phyloP scores from a whole-genome alignment of 768 basidiomycete species.

The Tulasnella sp. region DNA sequence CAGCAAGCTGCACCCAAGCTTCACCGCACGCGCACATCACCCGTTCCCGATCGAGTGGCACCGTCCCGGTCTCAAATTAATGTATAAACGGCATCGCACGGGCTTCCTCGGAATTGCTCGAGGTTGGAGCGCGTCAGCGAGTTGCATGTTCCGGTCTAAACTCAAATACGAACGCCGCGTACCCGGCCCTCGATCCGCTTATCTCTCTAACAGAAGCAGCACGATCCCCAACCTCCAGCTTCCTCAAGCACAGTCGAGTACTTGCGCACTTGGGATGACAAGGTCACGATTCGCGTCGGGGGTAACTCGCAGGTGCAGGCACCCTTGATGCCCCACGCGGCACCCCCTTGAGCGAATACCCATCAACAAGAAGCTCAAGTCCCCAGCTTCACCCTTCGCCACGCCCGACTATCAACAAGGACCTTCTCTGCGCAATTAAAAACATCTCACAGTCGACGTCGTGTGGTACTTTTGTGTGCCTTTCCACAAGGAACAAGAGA shows the following conservation, averaged over 20 bases:
- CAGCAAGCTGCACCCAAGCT: no score
- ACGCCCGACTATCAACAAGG: constrained; percentile 40
- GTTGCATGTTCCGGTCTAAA: constrained; percentile 34
- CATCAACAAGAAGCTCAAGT: neutral
- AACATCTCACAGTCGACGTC: constrained; percentile 35
- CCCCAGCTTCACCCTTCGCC: constrained; percentile 44
- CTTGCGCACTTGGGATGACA: constrained; percentile 57
- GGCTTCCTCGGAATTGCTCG: no score
- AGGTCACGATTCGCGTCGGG: constrained; percentile 62
- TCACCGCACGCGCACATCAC: no score
- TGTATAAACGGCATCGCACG: no score
- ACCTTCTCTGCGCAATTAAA: constrained; percentile 41
- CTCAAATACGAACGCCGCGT: constrained; percentile 26
- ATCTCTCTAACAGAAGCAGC: neutral
- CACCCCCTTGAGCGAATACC: constrained; percentile 41
- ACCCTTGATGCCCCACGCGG: constrained; percentile 44
- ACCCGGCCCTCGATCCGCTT: constrained; percentile 41
- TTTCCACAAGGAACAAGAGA: constrained; percentile 29
- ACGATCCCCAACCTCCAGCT: constrained; percentile 54
- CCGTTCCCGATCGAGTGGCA: no score
- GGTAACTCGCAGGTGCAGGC: constrained; percentile 76
- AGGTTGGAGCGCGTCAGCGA: constrained; percentile 57
- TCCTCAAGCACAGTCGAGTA: constrained; percentile 78
- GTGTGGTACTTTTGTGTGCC: constrained; percentile 40
- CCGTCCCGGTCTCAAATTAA: no score